Percentiles rank a stretch among this genome's conserved stretches.
These are phyloP conservation scores for Fusarium sp. DNA, from an alignment of 2,329 filamentous ascomycete species.

Conservation along the genomic window DNA sequence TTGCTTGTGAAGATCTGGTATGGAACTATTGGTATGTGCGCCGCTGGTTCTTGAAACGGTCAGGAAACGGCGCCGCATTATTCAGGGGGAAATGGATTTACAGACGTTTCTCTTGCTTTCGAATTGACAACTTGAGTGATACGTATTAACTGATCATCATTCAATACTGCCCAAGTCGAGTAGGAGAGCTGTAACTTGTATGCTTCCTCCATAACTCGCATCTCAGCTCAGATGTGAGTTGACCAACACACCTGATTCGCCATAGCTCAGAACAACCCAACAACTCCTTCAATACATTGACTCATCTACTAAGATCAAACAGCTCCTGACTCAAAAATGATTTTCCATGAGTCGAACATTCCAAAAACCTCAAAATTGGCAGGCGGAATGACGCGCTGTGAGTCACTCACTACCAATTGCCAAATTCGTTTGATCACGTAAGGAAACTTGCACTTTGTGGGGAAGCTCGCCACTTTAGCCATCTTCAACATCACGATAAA, in stretches of 20 bases:
- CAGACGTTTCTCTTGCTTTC: background rate
- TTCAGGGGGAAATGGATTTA: background rate
- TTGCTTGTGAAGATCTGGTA: background rate
- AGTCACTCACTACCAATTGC: conserved; percentile 32
- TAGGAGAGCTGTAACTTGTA: background rate
- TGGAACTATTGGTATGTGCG: conserved; percentile 16
- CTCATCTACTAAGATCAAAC: background rate
- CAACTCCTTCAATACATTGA: background rate
- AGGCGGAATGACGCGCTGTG: conserved; percentile 26
- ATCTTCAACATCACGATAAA: conserved; percentile 30
- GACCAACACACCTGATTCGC: background rate
- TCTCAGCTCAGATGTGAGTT: background rate
- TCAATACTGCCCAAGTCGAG: background rate
- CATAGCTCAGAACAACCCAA: background rate
- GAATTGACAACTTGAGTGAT: background rate
- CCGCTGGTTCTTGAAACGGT: background rate
- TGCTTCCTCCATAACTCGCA: background rate
- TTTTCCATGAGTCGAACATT: background rate
- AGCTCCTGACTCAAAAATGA: conserved; percentile 21
- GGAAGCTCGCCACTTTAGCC: conserved; percentile 27
- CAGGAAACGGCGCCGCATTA: background rate
- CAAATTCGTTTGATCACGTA: conserved; percentile 31
- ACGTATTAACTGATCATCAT: background rate
- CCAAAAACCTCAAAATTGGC: background rate
- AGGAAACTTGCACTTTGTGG: conserved; percentile 20